Evolutionary conservation across 1,284 basidiomycete genomes (phyloP).

Genomic region (Apiotrichum brassicae): DNA sequence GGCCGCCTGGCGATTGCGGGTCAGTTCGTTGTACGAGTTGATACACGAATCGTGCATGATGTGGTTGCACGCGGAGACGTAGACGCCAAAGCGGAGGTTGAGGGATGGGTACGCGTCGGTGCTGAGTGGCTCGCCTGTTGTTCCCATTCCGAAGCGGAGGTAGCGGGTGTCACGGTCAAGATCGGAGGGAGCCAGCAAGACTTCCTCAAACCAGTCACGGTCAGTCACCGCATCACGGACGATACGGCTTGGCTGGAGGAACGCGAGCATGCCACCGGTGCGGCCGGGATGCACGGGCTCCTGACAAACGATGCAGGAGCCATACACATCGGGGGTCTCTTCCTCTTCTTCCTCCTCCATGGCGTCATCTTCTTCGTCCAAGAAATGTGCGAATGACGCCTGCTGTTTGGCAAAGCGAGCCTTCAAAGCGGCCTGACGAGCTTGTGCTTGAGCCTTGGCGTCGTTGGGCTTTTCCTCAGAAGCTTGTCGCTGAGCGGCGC

Average conservation of each 20-base stretch:
- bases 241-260: constrained; percentile 82
- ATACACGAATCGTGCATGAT: constrained; percentile 98
- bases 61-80: constrained; percentile 88
- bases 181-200: constrained; percentile 59
- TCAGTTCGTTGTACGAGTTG: constrained; percentile 78
- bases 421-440: constrained; percentile 79
- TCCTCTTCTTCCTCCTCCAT: constrained; percentile 53
- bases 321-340: constrained; percentile 58
- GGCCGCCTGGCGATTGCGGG: constrained; percentile 78
- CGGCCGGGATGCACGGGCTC: constrained; percentile 72
- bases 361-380: constrained; percentile 53
- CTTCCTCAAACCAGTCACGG: constrained; percentile 64
- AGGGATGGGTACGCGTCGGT: constrained; percentile 59
- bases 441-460: constrained; percentile 28
- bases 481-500: constrained; percentile 55
- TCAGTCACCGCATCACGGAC: constrained; percentile 74
- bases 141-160: constrained; percentile 29
- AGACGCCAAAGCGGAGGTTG: constrained; percentile 73
- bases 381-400: constrained; percentile 57
- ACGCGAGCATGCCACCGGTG: constrained; percentile 81
- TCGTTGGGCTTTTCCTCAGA: constrained; percentile 45
- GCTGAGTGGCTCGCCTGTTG: constrained; percentile 35
- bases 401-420: constrained; percentile 88
- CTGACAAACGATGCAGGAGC: constrained; percentile 96
- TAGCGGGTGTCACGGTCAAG: constrained; percentile 56